A percentile compares a stretch with the other conserved stretches of the same genome.
phyloP scores from a whole-genome alignment of 164 flowering plant species.

The grape (Vitis vinifera) region ASM3070453v1 NC_081810.1:3576501-3577000 shows the following conservation, averaged over 20 bases:
- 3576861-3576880: neutral
- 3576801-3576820: neutral
- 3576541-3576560: neutral
- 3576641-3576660: neutral
- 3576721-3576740: constrained; percentile 1
- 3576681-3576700: neutral
- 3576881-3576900: neutral
- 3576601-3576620: neutral
- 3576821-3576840: neutral
- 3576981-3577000: too few species aligned
- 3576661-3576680: neutral
- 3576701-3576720: constrained; percentile 5
- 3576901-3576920: constrained; percentile 5
- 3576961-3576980: neutral
- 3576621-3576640: neutral
- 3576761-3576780: constrained; percentile 11
- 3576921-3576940: constrained; percentile 15
- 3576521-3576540: neutral
- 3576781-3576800: neutral
- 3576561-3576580: neutral
- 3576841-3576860: neutral
- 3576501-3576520: neutral
- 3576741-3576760: constrained; percentile 3
- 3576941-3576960: neutral
- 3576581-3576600: neutral